A percentile compares a stretch with the other conserved stretches of the same genome.
These are phyloP conservation scores for Cinchona pubescens DNA, from an alignment of 257 asterid genomes.

Conservation along the genomic window DNA sequence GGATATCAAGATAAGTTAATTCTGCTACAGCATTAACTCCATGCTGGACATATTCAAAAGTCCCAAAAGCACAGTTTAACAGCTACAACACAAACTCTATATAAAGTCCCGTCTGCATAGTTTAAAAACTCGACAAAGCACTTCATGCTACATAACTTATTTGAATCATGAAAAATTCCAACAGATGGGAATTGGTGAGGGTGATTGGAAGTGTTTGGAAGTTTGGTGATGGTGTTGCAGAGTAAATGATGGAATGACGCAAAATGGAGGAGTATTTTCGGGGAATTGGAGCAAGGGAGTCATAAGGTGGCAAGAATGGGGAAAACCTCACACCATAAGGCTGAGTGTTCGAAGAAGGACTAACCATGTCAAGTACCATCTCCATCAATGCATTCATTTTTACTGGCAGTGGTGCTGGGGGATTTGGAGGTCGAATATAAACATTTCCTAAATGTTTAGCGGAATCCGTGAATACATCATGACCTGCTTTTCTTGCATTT, in stretches of 20 bases:
- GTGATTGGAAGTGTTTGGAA: slow-evolving; percentile 34
- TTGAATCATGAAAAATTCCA: too few relatives aligned
- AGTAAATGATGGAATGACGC: slow-evolving; percentile 51
- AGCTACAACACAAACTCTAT: too few relatives aligned
- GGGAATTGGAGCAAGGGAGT: slow-evolving; percentile 75
- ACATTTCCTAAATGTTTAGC: slow-evolving; percentile 26
- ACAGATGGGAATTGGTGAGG: too few relatives aligned
- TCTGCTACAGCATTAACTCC: too few relatives aligned
- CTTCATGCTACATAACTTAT: too few relatives aligned
- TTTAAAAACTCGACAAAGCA: too few relatives aligned
- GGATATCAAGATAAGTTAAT: too few relatives aligned
- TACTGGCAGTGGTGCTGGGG: slow-evolving; percentile 10
- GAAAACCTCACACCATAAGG: slow-evolving; percentile 57
- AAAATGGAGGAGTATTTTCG: slow-evolving; percentile 54
- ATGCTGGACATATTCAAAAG: too few relatives aligned
- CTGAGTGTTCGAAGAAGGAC: slow-evolving; percentile 42
- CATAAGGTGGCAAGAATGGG: slow-evolving; percentile 74
- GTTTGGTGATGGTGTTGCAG: slow-evolving; percentile 37
- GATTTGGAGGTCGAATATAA: slow-evolving; percentile 12
- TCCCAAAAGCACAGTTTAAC: too few relatives aligned
- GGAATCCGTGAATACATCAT: slow-evolving; percentile 12
- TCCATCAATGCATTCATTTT: slow-evolving; percentile 14
- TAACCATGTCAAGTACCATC: slow-evolving; percentile 29
- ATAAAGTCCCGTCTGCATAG: too few relatives aligned
- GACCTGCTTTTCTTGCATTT: slow-evolving; percentile 46